Conservation (phyloP, 2,329 filamentous ascomycete genomes). For the Fusarium burgessii region DNA sequence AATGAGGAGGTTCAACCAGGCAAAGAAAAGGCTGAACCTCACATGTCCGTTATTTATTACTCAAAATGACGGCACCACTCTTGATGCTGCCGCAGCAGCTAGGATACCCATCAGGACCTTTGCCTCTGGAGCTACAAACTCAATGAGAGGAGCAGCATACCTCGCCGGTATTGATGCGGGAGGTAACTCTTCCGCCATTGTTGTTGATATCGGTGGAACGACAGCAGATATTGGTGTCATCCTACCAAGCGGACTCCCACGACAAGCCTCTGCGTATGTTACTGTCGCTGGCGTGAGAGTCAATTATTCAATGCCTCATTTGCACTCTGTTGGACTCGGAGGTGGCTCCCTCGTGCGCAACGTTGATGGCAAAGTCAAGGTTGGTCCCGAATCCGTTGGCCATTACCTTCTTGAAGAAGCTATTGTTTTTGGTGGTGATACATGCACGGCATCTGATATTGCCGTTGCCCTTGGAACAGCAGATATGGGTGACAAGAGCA, state of each 20-base stretch:
- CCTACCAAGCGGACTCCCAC: slow-evolving; percentile 40
- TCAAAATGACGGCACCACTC: slow-evolving; percentile 63
- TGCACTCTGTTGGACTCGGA: slow-evolving; percentile 46
- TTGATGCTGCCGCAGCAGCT: slow-evolving; percentile 55
- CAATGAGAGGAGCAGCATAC: slow-evolving; percentile 63
- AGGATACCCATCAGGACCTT: slow-evolving; percentile 62
- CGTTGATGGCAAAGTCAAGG: neutral
- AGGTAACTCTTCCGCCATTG: slow-evolving; percentile 39
- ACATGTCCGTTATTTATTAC: slow-evolving; percentile 60
- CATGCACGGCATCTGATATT: slow-evolving; percentile 5
- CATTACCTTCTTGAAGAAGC: neutral
- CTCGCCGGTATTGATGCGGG: slow-evolving; percentile 49
- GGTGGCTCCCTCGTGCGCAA: slow-evolving; percentile 25
- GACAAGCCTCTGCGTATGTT: slow-evolving; percentile 8
- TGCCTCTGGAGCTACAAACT: slow-evolving; percentile 62
- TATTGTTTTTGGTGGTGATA: slow-evolving; percentile 7
- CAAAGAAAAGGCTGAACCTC: slow-evolving; percentile 57
- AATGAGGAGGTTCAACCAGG: slow-evolving; percentile 57
- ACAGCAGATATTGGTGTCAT: slow-evolving; percentile 65
- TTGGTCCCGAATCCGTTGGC: neutral
- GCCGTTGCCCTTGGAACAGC: neutral
- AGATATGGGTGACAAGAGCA: neutral
- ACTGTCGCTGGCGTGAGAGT: slow-evolving; percentile 13
- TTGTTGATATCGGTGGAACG: slow-evolving; percentile 67
- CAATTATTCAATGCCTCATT: slow-evolving; percentile 26